Evolutionary conservation across 495 filamentous ascomycete genomes (phyloP).

Genomic region (Aspergillus bridgeri): DNA sequence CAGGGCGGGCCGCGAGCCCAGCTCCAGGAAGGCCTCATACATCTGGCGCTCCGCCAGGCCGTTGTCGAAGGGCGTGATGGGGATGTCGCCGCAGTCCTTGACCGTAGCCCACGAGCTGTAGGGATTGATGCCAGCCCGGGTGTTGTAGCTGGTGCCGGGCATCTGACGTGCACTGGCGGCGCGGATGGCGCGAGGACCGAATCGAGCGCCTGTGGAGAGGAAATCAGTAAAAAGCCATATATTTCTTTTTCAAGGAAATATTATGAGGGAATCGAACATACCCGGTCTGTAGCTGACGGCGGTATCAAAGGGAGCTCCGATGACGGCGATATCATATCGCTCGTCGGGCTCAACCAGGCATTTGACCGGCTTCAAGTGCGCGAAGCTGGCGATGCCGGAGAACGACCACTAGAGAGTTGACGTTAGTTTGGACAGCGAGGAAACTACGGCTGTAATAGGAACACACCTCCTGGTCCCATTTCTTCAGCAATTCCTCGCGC

Average conservation of each 20-base stretch:
- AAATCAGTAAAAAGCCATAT: conserved; percentile 30
- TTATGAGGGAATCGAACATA: conserved; percentile 21
- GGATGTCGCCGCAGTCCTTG: conserved; percentile 80
- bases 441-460: background rate
- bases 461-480: conserved; percentile 52
- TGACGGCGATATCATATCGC: conserved; percentile 72
- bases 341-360: conserved; percentile 66
- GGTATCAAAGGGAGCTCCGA: conserved; percentile 83
- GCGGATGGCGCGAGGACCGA: conserved; percentile 79
- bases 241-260: too few species aligned
- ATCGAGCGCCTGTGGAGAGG: conserved; percentile 61
- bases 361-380: conserved; percentile 69
- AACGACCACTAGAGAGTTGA: conserved; percentile 60
- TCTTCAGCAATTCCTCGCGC: conserved; percentile 46
- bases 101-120: conserved; percentile 70
- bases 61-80: conserved; percentile 77
- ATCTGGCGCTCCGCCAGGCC: conserved; percentile 71
- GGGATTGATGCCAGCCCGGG: conserved; percentile 72
- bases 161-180: conserved; percentile 73
- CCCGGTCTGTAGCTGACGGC: conserved; percentile 77
- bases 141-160: conserved; percentile 71
- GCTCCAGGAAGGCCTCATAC: conserved; percentile 68
- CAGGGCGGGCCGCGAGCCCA: conserved; percentile 49
- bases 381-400: conserved; percentile 76
- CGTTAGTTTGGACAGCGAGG: background rate